Conservation (phyloP, 2,329 filamentous ascomycete genomes). For the Curvularia spicifera region DNA sequence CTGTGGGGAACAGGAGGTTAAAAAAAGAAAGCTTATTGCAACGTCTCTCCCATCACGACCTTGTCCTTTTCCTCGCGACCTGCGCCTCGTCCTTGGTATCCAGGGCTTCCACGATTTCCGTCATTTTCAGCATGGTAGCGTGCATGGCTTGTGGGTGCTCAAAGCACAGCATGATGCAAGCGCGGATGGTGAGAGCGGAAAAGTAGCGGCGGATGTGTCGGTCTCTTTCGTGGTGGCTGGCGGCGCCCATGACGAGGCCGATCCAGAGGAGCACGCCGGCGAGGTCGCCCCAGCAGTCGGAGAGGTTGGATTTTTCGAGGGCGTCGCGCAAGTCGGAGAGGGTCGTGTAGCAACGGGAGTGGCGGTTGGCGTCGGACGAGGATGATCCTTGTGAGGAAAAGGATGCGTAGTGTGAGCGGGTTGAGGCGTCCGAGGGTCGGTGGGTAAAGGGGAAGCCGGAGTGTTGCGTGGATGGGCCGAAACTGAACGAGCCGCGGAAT, state of each 20-base stretch:
- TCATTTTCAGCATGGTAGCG: constrained; percentile 37
- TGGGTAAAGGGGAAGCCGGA: constrained; percentile 13
- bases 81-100: constrained; percentile 3
- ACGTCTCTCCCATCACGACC: constrained; percentile 12
- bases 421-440: constrained; percentile 18
- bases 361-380: constrained; percentile 12
- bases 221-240: constrained; percentile 33
- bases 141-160: constrained; percentile 45
- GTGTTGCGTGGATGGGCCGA: constrained; percentile 3
- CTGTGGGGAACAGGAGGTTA: neutral
- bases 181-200: constrained; percentile 40
- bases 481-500: constrained; percentile 16
- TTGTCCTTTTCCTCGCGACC: constrained; percentile 26
- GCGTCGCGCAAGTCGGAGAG: constrained; percentile 32
- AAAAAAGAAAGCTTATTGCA: constrained; percentile 16
- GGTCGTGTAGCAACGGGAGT: constrained; percentile 17
- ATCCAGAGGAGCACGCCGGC: constrained; percentile 50
- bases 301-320: constrained; percentile 41
- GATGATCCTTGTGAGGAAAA: constrained; percentile 18
- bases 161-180: constrained; percentile 45
- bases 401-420: constrained; percentile 11
- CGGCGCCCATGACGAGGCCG: constrained; percentile 42
- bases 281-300: constrained; percentile 47
- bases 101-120: constrained; percentile 30
- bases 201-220: constrained; percentile 39